Base-by-base conservation (phyloP, 2,329 filamentous ascomycete species). In the Trichoderma semiorbis region DNA sequence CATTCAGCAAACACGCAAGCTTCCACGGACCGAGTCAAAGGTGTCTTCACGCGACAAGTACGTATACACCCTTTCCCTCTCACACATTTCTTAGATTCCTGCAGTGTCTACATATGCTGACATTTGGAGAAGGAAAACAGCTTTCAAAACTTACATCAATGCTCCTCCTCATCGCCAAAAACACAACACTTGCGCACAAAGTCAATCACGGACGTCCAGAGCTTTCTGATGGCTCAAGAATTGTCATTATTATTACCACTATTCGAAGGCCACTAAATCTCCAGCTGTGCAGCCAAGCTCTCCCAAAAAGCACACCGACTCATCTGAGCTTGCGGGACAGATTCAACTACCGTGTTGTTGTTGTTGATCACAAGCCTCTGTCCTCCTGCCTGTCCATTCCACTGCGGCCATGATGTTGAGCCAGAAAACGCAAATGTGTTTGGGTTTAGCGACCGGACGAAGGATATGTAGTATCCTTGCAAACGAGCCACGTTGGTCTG, bases 381-480 rank as follows among this genome's bases (percentile, higher is more conserved):
- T 1, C 69, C 69, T 28, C 50, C 69, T n/a, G 69, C 62, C 30
- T 71, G 61, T 30, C 69, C 69, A 8, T 71, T 71, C 69, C 69
- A 71, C 62, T 71, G 69, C 7, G 69, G 69, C 69, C 69, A 71
- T 5, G 61, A 58, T 3, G 69, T 57, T 14, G 69, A 71, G 21
- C 69, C 69, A 10, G 61, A 64, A 66, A 66, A 71, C 1, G 69
- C 32, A 60, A 84, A 85, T 0, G 85, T 90, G 88, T 93, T 93
- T 1, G 91, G 91, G 79, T 93, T 83, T 50, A 88, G 84, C 1
- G 83, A 84, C 47, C 86, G 81, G 72, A 93, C 88, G 78, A 93
- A 93, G 73, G 88, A 91, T 1, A 88, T 88, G 89, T 90, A 93
- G 79, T 93, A 93, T 0, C 83, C 85, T 77, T 92, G 89, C 62